Percentiles rank a stretch among this genome's conserved stretches.
These are phyloP conservation scores for Rhodotorula sp. DNA, from an alignment of 1,284 basidiomycete genomes.

Conservation along the genomic window DNA sequence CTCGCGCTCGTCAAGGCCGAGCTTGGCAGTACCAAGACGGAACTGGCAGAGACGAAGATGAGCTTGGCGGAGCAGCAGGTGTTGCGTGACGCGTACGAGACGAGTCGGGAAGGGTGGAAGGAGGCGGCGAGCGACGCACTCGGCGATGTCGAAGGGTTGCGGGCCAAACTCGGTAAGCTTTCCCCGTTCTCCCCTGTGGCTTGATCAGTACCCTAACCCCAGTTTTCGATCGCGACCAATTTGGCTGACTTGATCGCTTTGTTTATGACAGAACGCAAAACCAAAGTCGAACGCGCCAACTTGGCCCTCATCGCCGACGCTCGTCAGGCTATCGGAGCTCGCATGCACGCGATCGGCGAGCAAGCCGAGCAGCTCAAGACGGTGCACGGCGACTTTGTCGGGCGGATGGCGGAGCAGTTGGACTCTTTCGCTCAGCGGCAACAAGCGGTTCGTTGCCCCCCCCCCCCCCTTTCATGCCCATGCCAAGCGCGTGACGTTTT, in stretches of 20 bases:
- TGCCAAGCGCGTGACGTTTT: neutral
- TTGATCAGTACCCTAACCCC: no score
- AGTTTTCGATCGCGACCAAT: neutral
- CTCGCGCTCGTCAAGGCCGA: constrained; percentile 33
- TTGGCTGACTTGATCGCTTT: no score
- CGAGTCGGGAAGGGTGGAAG: constrained; percentile 42
- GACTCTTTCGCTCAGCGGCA: constrained; percentile 11
- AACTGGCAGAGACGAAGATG: constrained; percentile 15
- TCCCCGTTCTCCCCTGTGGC: no score
- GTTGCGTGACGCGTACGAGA: constrained; percentile 38
- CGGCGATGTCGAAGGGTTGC: constrained; percentile 38
- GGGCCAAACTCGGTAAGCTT: constrained; percentile 38
- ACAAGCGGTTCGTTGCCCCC: constrained; percentile 6
- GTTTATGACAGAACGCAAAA: constrained; percentile 29
- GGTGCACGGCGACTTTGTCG: constrained; percentile 21
- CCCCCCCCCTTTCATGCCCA: neutral
- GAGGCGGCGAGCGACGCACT: constrained; percentile 31
- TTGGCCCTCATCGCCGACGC: constrained; percentile 15
- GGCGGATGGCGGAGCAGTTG: neutral
- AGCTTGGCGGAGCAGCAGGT: constrained; percentile 31
- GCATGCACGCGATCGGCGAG: constrained; percentile 11
- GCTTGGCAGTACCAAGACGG: constrained; percentile 14
- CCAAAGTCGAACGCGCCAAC: constrained; percentile 31
- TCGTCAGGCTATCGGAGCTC: constrained; percentile 1
- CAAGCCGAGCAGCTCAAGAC: constrained; percentile 11